Conservation (phyloP, 2,329 filamentous ascomycete species). For the Nigrospora sphaerica region DNA sequence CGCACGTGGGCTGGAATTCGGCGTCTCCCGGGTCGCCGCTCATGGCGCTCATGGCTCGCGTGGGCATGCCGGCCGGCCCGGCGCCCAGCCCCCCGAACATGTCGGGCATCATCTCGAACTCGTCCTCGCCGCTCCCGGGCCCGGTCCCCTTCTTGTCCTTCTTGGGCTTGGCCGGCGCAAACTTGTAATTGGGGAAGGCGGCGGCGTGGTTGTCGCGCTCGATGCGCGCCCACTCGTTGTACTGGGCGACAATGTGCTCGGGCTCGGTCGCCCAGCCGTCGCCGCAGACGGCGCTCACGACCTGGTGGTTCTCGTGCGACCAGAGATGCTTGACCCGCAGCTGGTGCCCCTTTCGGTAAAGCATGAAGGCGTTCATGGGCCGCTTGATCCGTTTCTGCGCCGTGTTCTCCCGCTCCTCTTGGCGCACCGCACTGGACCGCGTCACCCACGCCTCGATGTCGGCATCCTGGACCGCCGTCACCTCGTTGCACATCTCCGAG, state of each 20-base stretch:
- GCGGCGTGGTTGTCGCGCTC: constrained; percentile 79
- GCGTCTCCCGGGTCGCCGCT: constrained; percentile 21
- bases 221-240: constrained; percentile 69
- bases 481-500: constrained; percentile 61
- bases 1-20: constrained; percentile 21
- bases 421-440: constrained; percentile 59
- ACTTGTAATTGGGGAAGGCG: constrained; percentile 90
- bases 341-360: constrained; percentile 90
- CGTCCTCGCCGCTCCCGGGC: constrained; percentile 23
- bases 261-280: constrained; percentile 80
- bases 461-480: constrained; percentile 54
- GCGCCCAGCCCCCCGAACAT: neutral
- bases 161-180: constrained; percentile 70
- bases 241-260: constrained; percentile 63
- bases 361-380: constrained; percentile 97
- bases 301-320: constrained; percentile 84
- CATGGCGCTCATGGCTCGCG: constrained; percentile 9
- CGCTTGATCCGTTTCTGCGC: constrained; percentile 74
- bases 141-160: constrained; percentile 24
- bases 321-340: constrained; percentile 78
- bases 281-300: constrained; percentile 83
- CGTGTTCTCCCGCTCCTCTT: constrained; percentile 59
- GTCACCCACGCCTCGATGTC: constrained; percentile 80
- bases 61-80: neutral
- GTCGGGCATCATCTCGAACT: constrained; percentile 19